phyloP scores from a whole-genome alignment of 1,284 basidiomycete genomes.

The Xerocomus amazonicus region DNA sequence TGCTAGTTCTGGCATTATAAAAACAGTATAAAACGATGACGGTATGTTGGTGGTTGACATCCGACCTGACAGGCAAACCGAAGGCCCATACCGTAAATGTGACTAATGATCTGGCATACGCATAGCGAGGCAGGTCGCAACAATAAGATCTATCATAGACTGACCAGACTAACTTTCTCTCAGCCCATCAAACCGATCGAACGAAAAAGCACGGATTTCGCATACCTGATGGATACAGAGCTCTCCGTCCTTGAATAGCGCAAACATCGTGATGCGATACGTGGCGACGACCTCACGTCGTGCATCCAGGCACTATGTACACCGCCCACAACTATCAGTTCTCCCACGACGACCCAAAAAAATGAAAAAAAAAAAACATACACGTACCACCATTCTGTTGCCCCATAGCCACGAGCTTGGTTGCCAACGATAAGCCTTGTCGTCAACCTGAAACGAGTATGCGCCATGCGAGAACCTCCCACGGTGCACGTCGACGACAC shows the following conservation, averaged over 20 bases:
- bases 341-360: too few species aligned
- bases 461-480: slow-evolving; percentile 5
- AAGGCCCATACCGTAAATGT: too few species aligned
- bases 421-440: slow-evolving; percentile 26
- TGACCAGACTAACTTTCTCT: slow-evolving; percentile 15
- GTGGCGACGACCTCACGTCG: slow-evolving; percentile 27
- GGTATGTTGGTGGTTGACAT: too few species aligned
- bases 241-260: slow-evolving; percentile 32
- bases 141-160: slow-evolving; percentile 28
- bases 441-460: slow-evolving; percentile 26
- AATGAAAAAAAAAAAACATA: too few species aligned
- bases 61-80: too few species aligned
- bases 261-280: slow-evolving; percentile 31
- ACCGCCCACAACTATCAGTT: too few species aligned
- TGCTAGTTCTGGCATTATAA: not conserved
- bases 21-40: too few species aligned
- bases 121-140: slow-evolving; percentile 33
- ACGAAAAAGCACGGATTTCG: not conserved
- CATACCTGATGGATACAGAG: slow-evolving; percentile 31
- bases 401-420: slow-evolving; percentile 10
- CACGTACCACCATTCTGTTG: slow-evolving; percentile 22
- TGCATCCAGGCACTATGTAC: slow-evolving; percentile 28
- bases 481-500: slow-evolving; percentile 14
- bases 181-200: slow-evolving; percentile 5
- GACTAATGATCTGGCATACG: slow-evolving; percentile 31